phyloP scores from a whole-genome alignment of 2,329 filamentous ascomycete genomes.

The Diaporthe destruens region DNA sequence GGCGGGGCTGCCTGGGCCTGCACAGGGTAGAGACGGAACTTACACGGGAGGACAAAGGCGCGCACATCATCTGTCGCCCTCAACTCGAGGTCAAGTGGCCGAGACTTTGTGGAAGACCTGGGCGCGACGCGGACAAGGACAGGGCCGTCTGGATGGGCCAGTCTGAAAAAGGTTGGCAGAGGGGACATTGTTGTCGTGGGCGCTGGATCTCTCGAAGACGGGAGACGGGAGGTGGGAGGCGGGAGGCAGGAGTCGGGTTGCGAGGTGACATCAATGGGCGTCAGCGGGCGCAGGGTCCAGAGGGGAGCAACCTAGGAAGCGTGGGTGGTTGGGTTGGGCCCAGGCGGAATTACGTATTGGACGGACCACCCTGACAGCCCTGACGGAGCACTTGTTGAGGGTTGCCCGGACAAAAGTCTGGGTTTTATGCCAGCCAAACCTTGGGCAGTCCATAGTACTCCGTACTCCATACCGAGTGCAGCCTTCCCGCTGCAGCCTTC shows the following conservation, averaged over 20 bases:
- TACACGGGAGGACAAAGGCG: constrained; percentile 38
- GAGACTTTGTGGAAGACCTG: constrained; percentile 5
- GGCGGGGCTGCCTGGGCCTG: constrained; percentile 31
- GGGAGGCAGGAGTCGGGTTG: constrained; percentile 1
- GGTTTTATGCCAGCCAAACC: neutral
- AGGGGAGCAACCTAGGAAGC: neutral
- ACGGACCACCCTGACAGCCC: constrained; percentile 3
- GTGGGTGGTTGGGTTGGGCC: constrained; percentile 25
- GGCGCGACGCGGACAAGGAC: constrained; percentile 38
- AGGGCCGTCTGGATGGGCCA: constrained; percentile 26
- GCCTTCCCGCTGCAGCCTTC: too few species aligned
- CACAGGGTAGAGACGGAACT: constrained; percentile 32
- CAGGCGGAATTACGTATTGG: constrained; percentile 15
- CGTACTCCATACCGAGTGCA: too few species aligned
- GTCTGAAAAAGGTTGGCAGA: constrained; percentile 14
- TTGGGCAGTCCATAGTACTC: neutral
- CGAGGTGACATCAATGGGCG: constrained; percentile 19
- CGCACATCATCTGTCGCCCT: constrained; percentile 36
- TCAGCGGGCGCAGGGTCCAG: neutral
- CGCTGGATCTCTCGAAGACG: neutral
- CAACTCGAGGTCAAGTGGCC: constrained; percentile 37
- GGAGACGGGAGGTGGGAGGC: too few species aligned
- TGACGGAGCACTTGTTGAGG: neutral
- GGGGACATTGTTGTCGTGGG: constrained; percentile 7
- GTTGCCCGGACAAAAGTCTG: constrained; percentile 7